phyloP scores from a whole-genome alignment of 139 green algal species.

The Mesostigma viride region DNA sequence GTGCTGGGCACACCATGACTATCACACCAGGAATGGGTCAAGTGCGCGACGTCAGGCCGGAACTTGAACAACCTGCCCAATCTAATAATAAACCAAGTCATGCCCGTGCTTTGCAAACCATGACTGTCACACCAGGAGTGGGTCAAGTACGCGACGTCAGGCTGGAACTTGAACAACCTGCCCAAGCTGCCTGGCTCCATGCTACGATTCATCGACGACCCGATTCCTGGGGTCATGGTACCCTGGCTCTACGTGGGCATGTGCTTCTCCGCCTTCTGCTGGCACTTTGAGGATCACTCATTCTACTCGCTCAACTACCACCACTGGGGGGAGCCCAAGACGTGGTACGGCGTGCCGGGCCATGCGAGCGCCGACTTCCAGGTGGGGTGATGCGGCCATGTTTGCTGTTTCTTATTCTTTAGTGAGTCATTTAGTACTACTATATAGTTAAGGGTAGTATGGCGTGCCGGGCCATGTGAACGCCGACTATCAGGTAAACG shows the following conservation, averaged over 20 bases:
- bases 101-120: no score
- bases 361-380: conserved; percentile 16
- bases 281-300: conserved; percentile 73
- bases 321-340: conserved; percentile 78
- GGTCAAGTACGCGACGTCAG: no score
- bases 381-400: neutral
- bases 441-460: no score
- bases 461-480: neutral
- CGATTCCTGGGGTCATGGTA: conserved; percentile 57
- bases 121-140: no score
- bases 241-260: conserved; percentile 60
- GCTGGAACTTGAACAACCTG: conserved; percentile 79
- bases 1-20: no score
- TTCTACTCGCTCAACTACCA: conserved; percentile 89
- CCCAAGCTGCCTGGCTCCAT: conserved; percentile 37
- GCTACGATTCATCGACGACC: conserved; percentile 52
- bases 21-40: no score
- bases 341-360: conserved; percentile 59
- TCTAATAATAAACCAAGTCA: no score
- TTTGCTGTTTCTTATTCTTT: no score
- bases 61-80: no score
- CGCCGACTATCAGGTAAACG: conserved; percentile 49
- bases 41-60: no score
- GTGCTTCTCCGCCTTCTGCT: neutral
- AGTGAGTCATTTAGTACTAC: no score